These are phyloP conservation scores for Coprinopsis marcescibilis DNA, from an alignment of 768 basidiomycete genomes.

Conservation along the genomic window DNA sequence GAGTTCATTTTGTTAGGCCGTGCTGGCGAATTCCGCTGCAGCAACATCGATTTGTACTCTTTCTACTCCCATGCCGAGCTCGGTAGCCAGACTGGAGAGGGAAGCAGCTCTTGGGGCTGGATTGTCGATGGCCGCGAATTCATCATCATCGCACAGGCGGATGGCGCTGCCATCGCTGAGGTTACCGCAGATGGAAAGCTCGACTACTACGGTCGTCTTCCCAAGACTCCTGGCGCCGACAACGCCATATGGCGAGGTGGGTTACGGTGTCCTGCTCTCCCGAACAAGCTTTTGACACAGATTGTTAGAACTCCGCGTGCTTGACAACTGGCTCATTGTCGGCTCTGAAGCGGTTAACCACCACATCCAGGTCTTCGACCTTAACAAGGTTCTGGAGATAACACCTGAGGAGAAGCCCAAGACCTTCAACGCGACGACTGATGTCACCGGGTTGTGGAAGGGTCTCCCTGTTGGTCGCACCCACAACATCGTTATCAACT, in stretches of 20 bases:
- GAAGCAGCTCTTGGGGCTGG: background rate
- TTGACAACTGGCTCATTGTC: conserved; percentile 16
- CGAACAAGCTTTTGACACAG: too few relatives aligned
- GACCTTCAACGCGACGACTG: conserved; percentile 15
- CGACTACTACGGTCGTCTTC: too few relatives aligned
- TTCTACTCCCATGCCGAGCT: background rate
- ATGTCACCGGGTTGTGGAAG: conserved; percentile 11
- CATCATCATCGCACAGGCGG: background rate
- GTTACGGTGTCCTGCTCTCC: too few relatives aligned
- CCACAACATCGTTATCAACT: conserved; percentile 24
- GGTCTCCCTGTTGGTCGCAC: conserved; percentile 23
- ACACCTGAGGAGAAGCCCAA: conserved; percentile 16
- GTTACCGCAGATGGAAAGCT: background rate
- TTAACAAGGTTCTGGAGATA: conserved; percentile 18
- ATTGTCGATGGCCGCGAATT: background rate
- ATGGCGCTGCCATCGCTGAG: background rate
- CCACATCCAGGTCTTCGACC: conserved; percentile 25
- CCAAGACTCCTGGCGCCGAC: too few relatives aligned
- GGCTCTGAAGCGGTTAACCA: background rate
- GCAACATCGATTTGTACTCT: background rate
- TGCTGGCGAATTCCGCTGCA: too few relatives aligned
- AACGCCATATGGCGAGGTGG: too few relatives aligned
- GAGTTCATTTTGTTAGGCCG: too few relatives aligned
- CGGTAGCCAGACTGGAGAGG: background rate
- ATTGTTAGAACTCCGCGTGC: conserved; percentile 25